Percentiles rank a stretch among this genome's conserved stretches.
These are phyloP conservation scores for Tulasnella sp. DNA, from an alignment of 768 basidiomycete species.

Conservation along the genomic window DNA sequence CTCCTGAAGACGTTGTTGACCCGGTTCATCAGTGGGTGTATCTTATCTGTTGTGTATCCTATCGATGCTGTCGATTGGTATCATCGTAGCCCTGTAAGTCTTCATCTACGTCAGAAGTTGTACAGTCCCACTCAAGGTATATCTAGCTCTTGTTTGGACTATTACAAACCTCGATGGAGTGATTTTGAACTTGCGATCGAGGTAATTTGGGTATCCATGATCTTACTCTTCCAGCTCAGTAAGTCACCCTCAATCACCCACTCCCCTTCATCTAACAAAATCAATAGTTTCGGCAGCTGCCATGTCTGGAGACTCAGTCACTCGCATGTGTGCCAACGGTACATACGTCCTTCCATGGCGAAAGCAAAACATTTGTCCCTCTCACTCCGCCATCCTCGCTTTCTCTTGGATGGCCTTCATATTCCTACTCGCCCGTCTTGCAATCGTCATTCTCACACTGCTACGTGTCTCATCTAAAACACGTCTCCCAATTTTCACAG, in stretches of 20 bases:
- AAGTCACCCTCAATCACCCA: not conserved
- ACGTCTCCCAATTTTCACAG: slow-evolving; percentile 1
- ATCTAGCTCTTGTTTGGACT: slow-evolving; percentile 7
- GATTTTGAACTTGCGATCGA: not conserved
- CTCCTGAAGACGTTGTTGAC: not conserved
- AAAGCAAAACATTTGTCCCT: slow-evolving; percentile 1
- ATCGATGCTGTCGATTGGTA: not conserved
- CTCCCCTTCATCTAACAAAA: not conserved
- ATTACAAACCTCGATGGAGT: slow-evolving; percentile 6
- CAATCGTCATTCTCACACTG: slow-evolving; percentile 8
- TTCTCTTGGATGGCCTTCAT: slow-evolving; percentile 10
- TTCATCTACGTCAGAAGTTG: not conserved
- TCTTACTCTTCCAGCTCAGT: slow-evolving; percentile 13
- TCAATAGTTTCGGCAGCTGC: slow-evolving; percentile 6
- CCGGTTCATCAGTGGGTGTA: not conserved
- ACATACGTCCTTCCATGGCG: not conserved
- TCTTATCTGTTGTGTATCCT: slow-evolving; percentile 6
- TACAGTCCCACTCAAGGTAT: not conserved
- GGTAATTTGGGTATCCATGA: slow-evolving; percentile 1
- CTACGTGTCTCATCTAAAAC: not conserved
- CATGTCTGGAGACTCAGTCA: not conserved
- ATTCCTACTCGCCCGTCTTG: not conserved
- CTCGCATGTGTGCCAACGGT: not conserved
- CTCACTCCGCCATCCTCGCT: not conserved
- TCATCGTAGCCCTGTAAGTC: slow-evolving; percentile 9